A percentile compares a stretch with the other conserved stretches of the same genome.
Conservation (phyloP, 352 stramenopile genomes). For the Pythium brachiatum region DNA sequence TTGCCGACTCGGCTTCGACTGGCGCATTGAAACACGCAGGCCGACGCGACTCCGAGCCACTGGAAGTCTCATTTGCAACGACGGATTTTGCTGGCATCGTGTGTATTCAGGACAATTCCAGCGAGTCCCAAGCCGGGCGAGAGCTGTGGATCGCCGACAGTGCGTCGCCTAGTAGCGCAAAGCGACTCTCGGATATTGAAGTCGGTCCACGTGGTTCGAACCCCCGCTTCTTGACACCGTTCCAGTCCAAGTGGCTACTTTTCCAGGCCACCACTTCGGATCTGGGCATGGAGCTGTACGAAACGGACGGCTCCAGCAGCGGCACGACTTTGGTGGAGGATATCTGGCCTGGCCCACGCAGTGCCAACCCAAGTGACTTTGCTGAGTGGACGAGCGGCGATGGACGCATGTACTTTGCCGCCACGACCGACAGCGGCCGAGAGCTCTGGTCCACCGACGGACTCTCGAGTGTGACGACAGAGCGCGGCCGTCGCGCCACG, state of each 20-base stretch:
- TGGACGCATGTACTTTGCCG: constrained; percentile 51
- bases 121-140: constrained; percentile 14
- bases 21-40: constrained; percentile 67
- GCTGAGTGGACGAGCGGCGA: constrained; percentile 36
- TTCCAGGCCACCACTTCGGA: constrained; percentile 47
- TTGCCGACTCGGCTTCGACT: constrained; percentile 64
- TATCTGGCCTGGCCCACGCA: constrained; percentile 42
- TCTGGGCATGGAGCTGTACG: constrained; percentile 58
- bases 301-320: constrained; percentile 44
- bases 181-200: constrained; percentile 48
- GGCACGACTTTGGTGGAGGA: constrained; percentile 55
- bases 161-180: constrained; percentile 23
- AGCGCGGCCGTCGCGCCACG: constrained; percentile 13
- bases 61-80: constrained; percentile 32
- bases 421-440: constrained; percentile 38
- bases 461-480: constrained; percentile 28
- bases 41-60: constrained; percentile 33
- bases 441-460: constrained; percentile 74
- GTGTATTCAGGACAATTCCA: constrained; percentile 38
- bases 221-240: constrained; percentile 42
- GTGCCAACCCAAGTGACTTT: constrained; percentile 46
- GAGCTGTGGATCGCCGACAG: constrained; percentile 73
- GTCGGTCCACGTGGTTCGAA: constrained; percentile 32
- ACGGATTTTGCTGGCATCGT: constrained; percentile 74
- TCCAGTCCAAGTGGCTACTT: constrained; percentile 35